Conservation (phyloP, 2,329 filamentous ascomycete genomes). For the Whalleya microplaca region DNA sequence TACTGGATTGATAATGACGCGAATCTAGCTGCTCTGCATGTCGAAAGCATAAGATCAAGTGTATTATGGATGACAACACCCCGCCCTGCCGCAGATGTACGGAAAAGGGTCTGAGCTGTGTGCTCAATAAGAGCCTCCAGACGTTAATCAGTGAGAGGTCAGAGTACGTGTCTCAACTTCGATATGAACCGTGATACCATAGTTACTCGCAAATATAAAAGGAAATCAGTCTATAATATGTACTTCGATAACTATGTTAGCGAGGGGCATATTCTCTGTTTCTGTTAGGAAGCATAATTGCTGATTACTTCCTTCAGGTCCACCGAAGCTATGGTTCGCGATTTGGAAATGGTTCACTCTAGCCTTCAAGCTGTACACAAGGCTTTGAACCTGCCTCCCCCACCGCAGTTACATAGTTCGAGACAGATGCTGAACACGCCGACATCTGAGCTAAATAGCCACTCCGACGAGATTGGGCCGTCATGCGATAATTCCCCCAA, state of each 20-base stretch:
- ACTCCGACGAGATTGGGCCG: constrained; percentile 17
- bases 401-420: constrained; percentile 18
- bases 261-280: too few relatives aligned
- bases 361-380: constrained; percentile 24
- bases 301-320: constrained; percentile 14
- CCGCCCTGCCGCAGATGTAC: constrained; percentile 44
- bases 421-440: constrained; percentile 12
- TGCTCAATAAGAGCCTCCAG: constrained; percentile 46
- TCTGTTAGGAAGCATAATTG: neutral
- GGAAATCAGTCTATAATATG: too few relatives aligned
- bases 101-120: constrained; percentile 42
- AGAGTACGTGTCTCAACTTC: constrained; percentile 34
- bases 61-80: constrained; percentile 45
- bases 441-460: constrained; percentile 15
- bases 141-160: constrained; percentile 47
- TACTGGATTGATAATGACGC: too few relatives aligned
- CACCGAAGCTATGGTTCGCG: constrained; percentile 23
- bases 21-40: constrained; percentile 38
- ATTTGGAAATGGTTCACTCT: constrained; percentile 27
- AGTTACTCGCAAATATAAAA: too few relatives aligned
- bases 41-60: constrained; percentile 48
- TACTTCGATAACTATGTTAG: too few relatives aligned
- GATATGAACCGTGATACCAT: neutral
- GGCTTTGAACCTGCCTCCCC: constrained; percentile 20
- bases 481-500: constrained; percentile 34